A percentile compares a stretch with the other conserved stretches of the same genome.
Evolutionary conservation across 345 rosid species (phyloP).

Genomic region (Pelargonium nanum): DNA sequence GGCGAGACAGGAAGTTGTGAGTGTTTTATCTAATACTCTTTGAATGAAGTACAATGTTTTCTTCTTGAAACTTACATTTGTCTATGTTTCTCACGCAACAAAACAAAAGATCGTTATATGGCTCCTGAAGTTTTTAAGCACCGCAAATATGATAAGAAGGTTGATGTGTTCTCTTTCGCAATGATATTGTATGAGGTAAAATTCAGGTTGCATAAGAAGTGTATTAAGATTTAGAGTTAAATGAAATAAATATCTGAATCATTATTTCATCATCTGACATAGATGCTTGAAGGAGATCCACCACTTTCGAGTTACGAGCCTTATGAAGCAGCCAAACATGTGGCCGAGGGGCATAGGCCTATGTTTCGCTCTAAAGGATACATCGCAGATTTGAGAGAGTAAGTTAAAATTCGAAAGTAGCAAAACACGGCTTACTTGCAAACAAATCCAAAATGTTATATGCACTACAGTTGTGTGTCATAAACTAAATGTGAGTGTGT

Average conservation of each 20-base stretch:
- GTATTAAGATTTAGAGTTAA: constrained; percentile 7
- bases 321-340: constrained; percentile 90
- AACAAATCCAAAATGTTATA: constrained; percentile 7
- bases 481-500: no score
- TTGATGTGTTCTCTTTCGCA: constrained; percentile 95
- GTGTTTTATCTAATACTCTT: constrained; percentile 20
- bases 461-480: no score
- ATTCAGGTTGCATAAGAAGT: constrained; percentile 4
- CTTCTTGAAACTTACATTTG: constrained; percentile 13
- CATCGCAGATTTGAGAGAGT: constrained; percentile 72
- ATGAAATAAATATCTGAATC: constrained; percentile 12
- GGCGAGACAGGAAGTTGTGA: constrained; percentile 98
- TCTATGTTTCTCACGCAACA: constrained; percentile 9
- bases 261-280: constrained; percentile 13
- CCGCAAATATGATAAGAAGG: constrained; percentile 93
- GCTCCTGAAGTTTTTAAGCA: constrained; percentile 99
- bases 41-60: background rate
- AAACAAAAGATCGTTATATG: constrained; percentile 83
- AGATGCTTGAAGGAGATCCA: constrained; percentile 99
- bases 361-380: constrained; percentile 66
- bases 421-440: constrained; percentile 5
- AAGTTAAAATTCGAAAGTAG: constrained; percentile 19
- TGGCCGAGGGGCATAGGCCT: constrained; percentile 89
- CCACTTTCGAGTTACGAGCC: constrained; percentile 77
- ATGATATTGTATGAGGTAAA: constrained; percentile 94